These are phyloP conservation scores for Tetracentron sinense DNA, from an alignment of 164 flowering plant species.

Conservation along the genomic window DNA sequence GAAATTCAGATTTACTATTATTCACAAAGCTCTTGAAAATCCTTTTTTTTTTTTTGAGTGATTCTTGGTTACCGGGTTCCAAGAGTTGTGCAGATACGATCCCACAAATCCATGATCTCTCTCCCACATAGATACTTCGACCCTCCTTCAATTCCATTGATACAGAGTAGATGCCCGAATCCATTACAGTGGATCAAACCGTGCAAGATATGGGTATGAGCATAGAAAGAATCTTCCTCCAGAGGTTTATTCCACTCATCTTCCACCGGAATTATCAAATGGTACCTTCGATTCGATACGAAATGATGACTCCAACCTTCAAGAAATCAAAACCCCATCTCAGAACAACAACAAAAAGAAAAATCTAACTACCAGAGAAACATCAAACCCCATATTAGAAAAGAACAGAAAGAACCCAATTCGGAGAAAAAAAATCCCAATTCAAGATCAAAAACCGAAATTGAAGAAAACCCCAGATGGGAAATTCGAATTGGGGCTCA, in stretches of 20 bases:
- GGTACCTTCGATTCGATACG: conserved; percentile 71
- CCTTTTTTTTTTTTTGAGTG: not conserved
- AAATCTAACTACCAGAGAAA: not conserved
- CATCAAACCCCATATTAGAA: not conserved
- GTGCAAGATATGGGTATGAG: conserved; percentile 62
- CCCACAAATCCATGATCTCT: conserved; percentile 91
- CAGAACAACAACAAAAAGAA: not conserved
- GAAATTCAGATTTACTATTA: not conserved
- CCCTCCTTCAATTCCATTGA: conserved; percentile 86
- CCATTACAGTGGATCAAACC: conserved; percentile 86
- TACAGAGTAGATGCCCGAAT: conserved; percentile 64
- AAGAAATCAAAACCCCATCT: conserved; percentile 9
- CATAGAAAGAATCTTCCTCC: conserved; percentile 35
- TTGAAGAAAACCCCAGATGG: not conserved
- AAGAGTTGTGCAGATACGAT: conserved; percentile 65
- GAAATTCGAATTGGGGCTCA: conserved; percentile 12
- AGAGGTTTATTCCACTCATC: conserved; percentile 55
- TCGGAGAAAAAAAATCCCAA: conserved; percentile 3
- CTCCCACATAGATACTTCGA: conserved; percentile 56
- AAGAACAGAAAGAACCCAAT: not conserved
- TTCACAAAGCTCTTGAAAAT: not conserved
- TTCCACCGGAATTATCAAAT: conserved; percentile 62
- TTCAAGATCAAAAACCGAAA: not conserved
- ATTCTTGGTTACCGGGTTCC: conserved; percentile 42
- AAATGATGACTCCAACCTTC: conserved; percentile 87